Conservation (phyloP, 495 filamentous ascomycete species). For the Cercophora samala region DNA sequence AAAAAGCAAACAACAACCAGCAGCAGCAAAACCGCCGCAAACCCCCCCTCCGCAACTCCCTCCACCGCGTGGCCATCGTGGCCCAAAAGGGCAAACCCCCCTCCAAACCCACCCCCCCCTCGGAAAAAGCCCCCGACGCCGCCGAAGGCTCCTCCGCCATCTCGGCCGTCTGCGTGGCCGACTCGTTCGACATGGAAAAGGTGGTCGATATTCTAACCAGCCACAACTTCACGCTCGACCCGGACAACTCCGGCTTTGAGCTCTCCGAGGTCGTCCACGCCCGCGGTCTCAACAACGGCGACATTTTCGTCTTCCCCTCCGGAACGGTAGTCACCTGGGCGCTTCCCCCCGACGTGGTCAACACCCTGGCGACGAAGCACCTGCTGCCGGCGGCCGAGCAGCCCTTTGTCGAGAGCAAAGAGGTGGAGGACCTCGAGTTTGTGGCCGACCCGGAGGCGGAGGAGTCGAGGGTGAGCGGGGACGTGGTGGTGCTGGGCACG, state of each 20-base stretch:
- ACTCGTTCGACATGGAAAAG: constrained; percentile 75
- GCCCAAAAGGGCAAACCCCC: constrained; percentile 37
- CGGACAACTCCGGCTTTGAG: constrained; percentile 56
- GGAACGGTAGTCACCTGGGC: constrained; percentile 94
- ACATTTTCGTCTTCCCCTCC: constrained; percentile 95
- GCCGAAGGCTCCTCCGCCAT: constrained; percentile 53
- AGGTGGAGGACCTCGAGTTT: constrained; percentile 90
- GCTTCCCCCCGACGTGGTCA: constrained; percentile 66
- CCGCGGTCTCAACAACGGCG: constrained; percentile 58
- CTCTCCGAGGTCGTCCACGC: constrained; percentile 58
- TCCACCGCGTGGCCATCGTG: constrained; percentile 41
- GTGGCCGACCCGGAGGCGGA: constrained; percentile 70
- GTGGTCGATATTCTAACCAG: constrained; percentile 67
- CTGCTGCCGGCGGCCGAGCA: constrained; percentile 70
- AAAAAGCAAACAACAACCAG: constrained; percentile 11
- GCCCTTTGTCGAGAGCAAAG: constrained; percentile 61
- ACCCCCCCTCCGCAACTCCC: constrained; percentile 44
- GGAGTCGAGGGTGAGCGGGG: constrained; percentile 76
- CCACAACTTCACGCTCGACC: constrained; percentile 66
- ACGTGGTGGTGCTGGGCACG: constrained; percentile 86
- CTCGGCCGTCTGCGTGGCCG: constrained; percentile 79
- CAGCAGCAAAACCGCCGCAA: constrained; percentile 43
- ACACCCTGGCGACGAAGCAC: constrained; percentile 67
- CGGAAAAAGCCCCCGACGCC: constrained; percentile 11
- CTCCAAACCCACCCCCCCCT: constrained; percentile 14